These are phyloP conservation scores for Lyophyllum decastes DNA, from an alignment of 768 basidiomycete species.

Conservation along the genomic window DNA sequence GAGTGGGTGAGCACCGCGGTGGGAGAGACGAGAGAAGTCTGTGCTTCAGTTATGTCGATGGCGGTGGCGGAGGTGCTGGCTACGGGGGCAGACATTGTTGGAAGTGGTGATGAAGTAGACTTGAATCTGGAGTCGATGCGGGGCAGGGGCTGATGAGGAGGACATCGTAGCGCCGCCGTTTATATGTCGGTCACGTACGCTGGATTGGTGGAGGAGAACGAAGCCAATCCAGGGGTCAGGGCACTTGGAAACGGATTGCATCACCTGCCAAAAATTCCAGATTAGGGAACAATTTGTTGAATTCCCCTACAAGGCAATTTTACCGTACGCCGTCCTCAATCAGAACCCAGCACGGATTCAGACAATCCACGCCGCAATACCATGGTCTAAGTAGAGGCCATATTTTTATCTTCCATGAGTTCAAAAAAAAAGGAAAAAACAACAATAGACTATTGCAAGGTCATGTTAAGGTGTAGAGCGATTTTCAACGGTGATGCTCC, in stretches of 20 bases:
- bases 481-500: no score
- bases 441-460: no score
- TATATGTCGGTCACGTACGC: not conserved
- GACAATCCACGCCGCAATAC: no score
- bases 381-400: no score
- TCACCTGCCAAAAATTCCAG: not conserved
- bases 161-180: not conserved
- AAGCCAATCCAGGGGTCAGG: not conserved
- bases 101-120: not conserved
- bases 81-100: slow-evolving; percentile 17
- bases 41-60: slow-evolving; percentile 16
- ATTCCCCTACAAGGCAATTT: not conserved
- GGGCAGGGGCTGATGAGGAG: not conserved
- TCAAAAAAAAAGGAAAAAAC: no score
- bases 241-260: not conserved
- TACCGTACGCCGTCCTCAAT: no score
- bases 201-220: not conserved
- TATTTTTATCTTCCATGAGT: no score
- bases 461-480: no score
- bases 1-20: slow-evolving; percentile 21
- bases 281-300: not conserved
- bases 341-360: no score
- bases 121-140: not conserved
- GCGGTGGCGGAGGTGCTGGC: slow-evolving; percentile 12
- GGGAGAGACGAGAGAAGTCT: slow-evolving; percentile 12